Evolutionary conservation across 2,329 filamentous ascomycete species (phyloP).

Genomic region (Beauveria pseudobassiana): DNA sequence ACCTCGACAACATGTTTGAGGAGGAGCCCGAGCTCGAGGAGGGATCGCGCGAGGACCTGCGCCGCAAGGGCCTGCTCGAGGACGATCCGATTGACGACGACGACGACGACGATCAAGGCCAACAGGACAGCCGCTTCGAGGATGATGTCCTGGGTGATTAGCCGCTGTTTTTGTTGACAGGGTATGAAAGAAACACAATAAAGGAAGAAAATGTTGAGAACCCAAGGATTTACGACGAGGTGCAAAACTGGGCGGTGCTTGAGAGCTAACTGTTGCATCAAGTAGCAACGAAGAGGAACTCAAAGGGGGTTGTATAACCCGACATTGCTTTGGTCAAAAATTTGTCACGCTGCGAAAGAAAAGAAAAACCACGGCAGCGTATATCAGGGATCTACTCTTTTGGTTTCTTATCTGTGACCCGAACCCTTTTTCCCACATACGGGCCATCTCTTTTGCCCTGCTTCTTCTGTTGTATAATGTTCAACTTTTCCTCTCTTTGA

Average conservation of each 20-base stretch:
- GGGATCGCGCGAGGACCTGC: conserved; percentile 50
- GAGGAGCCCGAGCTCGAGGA: conserved; percentile 48
- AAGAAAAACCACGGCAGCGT: no score
- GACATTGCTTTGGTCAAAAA: no score
- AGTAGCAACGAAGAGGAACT: no score
- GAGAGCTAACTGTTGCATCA: no score
- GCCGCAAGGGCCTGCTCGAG: conserved; percentile 46
- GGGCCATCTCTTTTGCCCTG: background rate
- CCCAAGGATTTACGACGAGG: no score
- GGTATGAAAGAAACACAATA: background rate
- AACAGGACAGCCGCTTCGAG: conserved; percentile 30
- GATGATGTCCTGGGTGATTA: conserved; percentile 41
- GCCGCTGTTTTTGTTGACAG: background rate
- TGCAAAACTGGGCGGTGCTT: no score
- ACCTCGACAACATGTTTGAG: conserved; percentile 30
- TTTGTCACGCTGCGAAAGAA: no score
- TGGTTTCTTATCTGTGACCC: background rate
- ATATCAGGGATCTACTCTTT: no score
- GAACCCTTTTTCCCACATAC: no score
- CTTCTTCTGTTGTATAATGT: conserved; percentile 11
- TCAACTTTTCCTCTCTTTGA: background rate
- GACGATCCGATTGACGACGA: conserved; percentile 36
- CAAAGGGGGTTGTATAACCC: no score
- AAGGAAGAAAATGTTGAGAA: background rate
- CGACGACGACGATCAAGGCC: conserved; percentile 23